Percentiles rank a stretch among this genome's conserved stretches.
These are phyloP conservation scores for Colletotrichum brevisporum DNA, from an alignment of 2,329 filamentous ascomycete genomes.

Conservation along the genomic window DNA sequence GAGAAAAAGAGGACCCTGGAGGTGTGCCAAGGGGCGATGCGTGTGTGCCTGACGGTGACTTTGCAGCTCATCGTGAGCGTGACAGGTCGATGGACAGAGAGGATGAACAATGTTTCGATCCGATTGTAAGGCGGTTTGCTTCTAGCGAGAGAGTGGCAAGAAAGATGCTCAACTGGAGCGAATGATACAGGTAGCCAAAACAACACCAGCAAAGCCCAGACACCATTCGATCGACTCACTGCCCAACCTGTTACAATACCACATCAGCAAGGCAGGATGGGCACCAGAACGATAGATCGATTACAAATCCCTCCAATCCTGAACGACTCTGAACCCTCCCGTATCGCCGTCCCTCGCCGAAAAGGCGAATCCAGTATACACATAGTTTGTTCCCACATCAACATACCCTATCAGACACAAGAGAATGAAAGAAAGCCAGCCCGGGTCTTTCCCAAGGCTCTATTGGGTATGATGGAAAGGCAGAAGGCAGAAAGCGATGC, in stretches of 20 bases:
- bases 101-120: too few species aligned
- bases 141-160: too few species aligned
- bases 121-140: too few species aligned
- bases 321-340: slow-evolving; percentile 14
- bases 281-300: slow-evolving; percentile 27
- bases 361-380: slow-evolving; percentile 35
- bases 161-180: too few species aligned
- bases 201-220: background rate
- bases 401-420: slow-evolving; percentile 29
- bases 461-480: slow-evolving; percentile 42
- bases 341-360: slow-evolving; percentile 5
- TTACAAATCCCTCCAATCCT: slow-evolving; percentile 30
- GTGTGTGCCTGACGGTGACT: background rate
- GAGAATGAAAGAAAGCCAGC: slow-evolving; percentile 39
- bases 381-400: slow-evolving; percentile 36
- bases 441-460: slow-evolving; percentile 31
- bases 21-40: background rate
- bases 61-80: background rate
- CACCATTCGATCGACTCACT: background rate
- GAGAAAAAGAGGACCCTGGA: slow-evolving; percentile 26
- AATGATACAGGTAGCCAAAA: too few species aligned
- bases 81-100: background rate
- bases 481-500: slow-evolving; percentile 37
- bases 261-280: slow-evolving; percentile 13
- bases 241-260: background rate